Percentiles rank a stretch among this genome's conserved stretches.
Conservation (phyloP, 208 protist species). For the Trichomonas vaginalis region DNA sequence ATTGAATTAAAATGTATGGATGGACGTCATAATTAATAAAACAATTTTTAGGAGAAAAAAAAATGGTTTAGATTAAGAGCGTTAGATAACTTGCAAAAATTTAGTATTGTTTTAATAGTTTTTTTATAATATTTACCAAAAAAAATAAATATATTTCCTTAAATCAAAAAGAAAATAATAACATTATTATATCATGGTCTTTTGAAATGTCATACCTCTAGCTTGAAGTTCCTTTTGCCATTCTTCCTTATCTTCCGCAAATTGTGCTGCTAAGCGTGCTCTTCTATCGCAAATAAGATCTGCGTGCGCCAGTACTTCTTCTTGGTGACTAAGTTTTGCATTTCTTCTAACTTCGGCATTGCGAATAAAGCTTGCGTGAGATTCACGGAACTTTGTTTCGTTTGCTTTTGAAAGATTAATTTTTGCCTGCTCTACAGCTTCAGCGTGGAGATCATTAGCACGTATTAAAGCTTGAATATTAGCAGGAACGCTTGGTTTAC, state of each 20-base stretch:
- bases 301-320: not conserved
- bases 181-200: too few species aligned
- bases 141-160: too few species aligned
- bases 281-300: not conserved
- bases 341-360: constrained; percentile 4
- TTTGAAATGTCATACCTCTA: not conserved
- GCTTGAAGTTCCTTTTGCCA: not conserved
- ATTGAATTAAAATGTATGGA: too few species aligned
- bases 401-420: not conserved
- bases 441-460: not conserved
- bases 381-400: not conserved
- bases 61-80: too few species aligned
- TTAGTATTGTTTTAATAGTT: too few species aligned
- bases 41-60: too few species aligned
- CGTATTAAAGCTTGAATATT: not conserved
- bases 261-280: not conserved
- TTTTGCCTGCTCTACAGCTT: not conserved
- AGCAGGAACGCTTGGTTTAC: not conserved
- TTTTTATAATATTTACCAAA: too few species aligned
- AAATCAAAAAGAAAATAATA: too few species aligned
- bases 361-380: not conserved
- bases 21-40: too few species aligned
- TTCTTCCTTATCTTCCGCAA: not conserved
- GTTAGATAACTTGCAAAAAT: too few species aligned
- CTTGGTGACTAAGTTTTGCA: not conserved